Evolutionary conservation across 371 early-diverging fungal species (phyloP).

Genomic region (Mortierella sp.): DNA sequence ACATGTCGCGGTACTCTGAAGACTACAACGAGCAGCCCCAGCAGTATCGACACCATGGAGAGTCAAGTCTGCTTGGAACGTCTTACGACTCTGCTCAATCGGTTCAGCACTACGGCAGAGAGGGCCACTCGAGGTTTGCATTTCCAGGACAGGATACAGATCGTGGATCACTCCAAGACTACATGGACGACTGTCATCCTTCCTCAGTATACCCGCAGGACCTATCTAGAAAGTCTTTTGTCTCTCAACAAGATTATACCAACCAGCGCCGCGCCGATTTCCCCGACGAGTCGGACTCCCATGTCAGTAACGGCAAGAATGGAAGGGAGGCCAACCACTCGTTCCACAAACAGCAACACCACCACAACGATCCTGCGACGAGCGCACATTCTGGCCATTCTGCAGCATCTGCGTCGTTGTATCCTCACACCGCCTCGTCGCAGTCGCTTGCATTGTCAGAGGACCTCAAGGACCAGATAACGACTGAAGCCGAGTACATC

Average conservation of each 20-base stretch:
- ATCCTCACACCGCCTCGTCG: constrained; percentile 28
- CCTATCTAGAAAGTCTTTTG: constrained; percentile 9
- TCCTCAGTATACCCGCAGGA: constrained; percentile 12
- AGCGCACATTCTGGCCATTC: background rate
- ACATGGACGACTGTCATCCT: constrained; percentile 13
- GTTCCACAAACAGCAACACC: constrained; percentile 18
- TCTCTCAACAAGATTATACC: constrained; percentile 14
- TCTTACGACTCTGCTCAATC: constrained; percentile 49
- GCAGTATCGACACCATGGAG: constrained; percentile 26
- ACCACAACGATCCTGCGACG: constrained; percentile 12
- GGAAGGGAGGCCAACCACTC: constrained; percentile 9
- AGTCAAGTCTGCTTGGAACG: constrained; percentile 44
- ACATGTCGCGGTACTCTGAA: constrained; percentile 30
- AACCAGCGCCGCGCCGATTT: constrained; percentile 19
- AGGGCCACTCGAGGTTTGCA: constrained; percentile 28
- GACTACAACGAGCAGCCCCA: constrained; percentile 28
- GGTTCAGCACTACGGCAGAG: constrained; percentile 22
- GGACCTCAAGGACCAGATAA: constrained; percentile 50
- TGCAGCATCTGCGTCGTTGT: constrained; percentile 5
- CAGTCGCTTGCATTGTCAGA: constrained; percentile 41
- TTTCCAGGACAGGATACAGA: constrained; percentile 29
- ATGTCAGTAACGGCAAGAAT: constrained; percentile 11
- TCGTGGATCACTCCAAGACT: constrained; percentile 27
- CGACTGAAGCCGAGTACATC: constrained; percentile 54
- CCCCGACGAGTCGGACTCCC: constrained; percentile 24